phyloP scores from a whole-genome alignment of 768 basidiomycete species.

The Russula sp. region DNA sequence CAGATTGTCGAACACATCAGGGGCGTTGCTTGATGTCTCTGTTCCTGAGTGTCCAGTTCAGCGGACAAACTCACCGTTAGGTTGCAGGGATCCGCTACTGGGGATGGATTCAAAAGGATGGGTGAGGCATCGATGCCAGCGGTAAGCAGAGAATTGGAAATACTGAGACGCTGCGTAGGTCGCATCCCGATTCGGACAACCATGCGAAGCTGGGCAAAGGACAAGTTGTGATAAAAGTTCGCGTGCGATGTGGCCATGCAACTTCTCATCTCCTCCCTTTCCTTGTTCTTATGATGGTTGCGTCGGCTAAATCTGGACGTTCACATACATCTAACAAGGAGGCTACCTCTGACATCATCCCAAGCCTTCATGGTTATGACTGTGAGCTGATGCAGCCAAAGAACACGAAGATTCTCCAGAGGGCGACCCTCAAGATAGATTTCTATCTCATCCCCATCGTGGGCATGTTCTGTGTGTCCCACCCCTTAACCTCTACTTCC shows the following conservation, averaged over 20 bases:
- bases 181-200: not conserved
- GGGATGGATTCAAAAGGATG: not conserved
- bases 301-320: not conserved
- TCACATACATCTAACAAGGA: conserved; percentile 8
- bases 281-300: not conserved
- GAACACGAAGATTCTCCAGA: conserved; percentile 8
- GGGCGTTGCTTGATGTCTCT: not conserved
- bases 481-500: not conserved
- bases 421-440: conserved; percentile 25
- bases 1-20: not conserved
- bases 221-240: not conserved
- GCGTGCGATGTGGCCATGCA: not conserved
- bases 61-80: not conserved
- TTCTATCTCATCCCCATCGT: conserved; percentile 24
- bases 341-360: not conserved
- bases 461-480: conserved; percentile 26
- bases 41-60: not conserved
- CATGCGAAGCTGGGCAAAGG: not conserved
- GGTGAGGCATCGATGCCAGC: too few relatives aligned
- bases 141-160: too few relatives aligned
- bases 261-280: not conserved
- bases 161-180: too few relatives aligned
- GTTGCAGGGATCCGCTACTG: not conserved
- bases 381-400: conserved; percentile 16
- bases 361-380: not conserved